Conservation (phyloP, 1,284 basidiomycete species). For the Malassezia dermatis region DNA sequence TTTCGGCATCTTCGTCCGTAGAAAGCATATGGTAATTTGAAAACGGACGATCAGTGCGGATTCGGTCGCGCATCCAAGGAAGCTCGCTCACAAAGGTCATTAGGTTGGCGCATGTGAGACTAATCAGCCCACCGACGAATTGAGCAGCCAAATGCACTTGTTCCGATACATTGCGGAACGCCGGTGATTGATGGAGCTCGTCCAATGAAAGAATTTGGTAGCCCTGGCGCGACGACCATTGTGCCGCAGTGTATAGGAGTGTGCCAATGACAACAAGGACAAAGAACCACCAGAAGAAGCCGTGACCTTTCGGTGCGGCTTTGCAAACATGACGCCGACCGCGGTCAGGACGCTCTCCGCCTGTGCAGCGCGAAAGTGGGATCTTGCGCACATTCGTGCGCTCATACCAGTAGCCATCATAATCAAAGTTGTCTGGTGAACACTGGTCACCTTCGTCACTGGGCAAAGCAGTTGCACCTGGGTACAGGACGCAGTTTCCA, state of each 20-base stretch:
- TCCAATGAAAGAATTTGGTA: slow-evolving; percentile 21
- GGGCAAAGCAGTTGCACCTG: slow-evolving; percentile 17
- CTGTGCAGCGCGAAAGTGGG: slow-evolving; percentile 34
- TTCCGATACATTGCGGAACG: slow-evolving; percentile 16
- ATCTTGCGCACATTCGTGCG: slow-evolving; percentile 40
- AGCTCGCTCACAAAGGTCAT: background rate
- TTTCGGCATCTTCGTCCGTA: slow-evolving; percentile 41
- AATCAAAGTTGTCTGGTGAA: slow-evolving; percentile 19
- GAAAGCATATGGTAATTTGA: slow-evolving; percentile 38
- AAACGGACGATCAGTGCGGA: slow-evolving; percentile 21
- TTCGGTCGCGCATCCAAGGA: background rate
- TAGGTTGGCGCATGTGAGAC: slow-evolving; percentile 19
- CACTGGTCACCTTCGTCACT: slow-evolving; percentile 32
- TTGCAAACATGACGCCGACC: slow-evolving; percentile 32
- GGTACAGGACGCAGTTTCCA: slow-evolving; percentile 35
- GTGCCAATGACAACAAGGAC: slow-evolving; percentile 31
- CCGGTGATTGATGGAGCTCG: slow-evolving; percentile 22
- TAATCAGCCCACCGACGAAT: slow-evolving; percentile 22
- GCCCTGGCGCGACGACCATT: slow-evolving; percentile 50
- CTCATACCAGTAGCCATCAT: slow-evolving; percentile 44
- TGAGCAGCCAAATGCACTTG: slow-evolving; percentile 1
- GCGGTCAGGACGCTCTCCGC: slow-evolving; percentile 35
- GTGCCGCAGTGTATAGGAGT: slow-evolving; percentile 25
- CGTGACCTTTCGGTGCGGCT: slow-evolving; percentile 23
- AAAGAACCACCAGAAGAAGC: slow-evolving; percentile 37